Base-by-base conservation (phyloP, 768 basidiomycete species). In the Mycena alexandri region DNA sequence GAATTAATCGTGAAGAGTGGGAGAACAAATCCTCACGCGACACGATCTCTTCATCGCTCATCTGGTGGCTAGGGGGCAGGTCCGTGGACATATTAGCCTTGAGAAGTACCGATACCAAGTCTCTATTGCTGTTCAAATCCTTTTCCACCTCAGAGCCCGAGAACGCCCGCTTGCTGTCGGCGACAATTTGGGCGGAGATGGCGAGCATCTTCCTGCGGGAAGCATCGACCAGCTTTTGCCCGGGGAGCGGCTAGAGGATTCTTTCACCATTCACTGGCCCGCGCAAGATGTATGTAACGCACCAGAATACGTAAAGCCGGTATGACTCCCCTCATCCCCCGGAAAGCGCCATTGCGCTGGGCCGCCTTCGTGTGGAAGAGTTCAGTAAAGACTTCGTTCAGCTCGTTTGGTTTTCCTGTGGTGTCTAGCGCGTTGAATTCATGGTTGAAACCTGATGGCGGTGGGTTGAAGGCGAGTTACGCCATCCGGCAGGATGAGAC, bases 11-110 rank as follows among this genome's bases (percentile, higher is more conserved):
- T 16, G n/a, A 29, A 29, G 3, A 29, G 29, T 29, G 29, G 29
- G 3, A 29, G 29, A 29, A 29, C 29, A 29, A 29, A 29, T 29
- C 29, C 29, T 29, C 29, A 72, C 71, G 71, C 12, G 72, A 55
- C 2, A 85, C 43, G 5, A 89, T 89, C 87, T 0, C 79, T 80
- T 69, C 88, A 59, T 33, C n/a, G n/a, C n/a, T n/a, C n/a, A n/a
- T n/a, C n/a, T 72, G 75, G 71, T 85, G 83, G 25, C 61, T 74
- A 19, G 81, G 82, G 0, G 82, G 79, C 5, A 85, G 68, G 67
- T 87, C 83, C 0, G 77, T 77, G 6, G 83, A 83, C 79, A 86
- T 78, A 71, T 88, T 89, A 7, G 86, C 85, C 63, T 78, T 79
- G 62, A 87, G 79, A 12, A 87, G 76, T n/a, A 86, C 68, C 12